Evolutionary conservation across 2,329 filamentous ascomycete genomes (phyloP).

Genomic region (Thermochaetoides dissita): DNA sequence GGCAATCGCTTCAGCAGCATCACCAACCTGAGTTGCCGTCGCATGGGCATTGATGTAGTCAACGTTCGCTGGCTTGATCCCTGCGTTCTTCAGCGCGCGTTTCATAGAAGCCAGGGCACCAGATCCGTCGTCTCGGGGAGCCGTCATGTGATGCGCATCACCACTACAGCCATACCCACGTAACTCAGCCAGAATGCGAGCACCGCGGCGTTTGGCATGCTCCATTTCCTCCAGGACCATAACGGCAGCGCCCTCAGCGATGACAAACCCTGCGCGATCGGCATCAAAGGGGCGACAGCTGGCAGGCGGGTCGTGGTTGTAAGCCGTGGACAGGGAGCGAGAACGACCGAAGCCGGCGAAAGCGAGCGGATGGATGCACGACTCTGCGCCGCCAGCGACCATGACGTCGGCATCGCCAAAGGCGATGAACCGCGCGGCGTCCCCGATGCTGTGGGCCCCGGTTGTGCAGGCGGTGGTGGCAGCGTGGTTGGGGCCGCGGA

Average conservation of each 20-base stretch:
- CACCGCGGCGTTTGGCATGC: slow-evolving; percentile 67
- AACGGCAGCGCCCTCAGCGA: slow-evolving; percentile 82
- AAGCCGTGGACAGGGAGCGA: slow-evolving; percentile 68
- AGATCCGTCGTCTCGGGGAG: slow-evolving; percentile 66
- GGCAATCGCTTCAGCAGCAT: slow-evolving; percentile 74
- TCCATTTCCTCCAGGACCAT: slow-evolving; percentile 79
- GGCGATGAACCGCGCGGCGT: slow-evolving; percentile 85
- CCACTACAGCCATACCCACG: slow-evolving; percentile 80
- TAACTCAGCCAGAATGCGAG: slow-evolving; percentile 76
- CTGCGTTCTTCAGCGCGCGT: slow-evolving; percentile 60
- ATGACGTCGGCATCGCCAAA: slow-evolving; percentile 87
- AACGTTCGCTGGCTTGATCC: slow-evolving; percentile 53
- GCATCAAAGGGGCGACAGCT: slow-evolving; percentile 82
- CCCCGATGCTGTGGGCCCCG: slow-evolving; percentile 84
- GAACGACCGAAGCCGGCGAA: slow-evolving; percentile 85
- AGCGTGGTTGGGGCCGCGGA: slow-evolving; percentile 83
- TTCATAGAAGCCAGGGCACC: slow-evolving; percentile 80
- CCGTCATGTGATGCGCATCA: slow-evolving; percentile 88
- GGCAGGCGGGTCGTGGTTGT: slow-evolving; percentile 55
- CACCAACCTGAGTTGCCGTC: slow-evolving; percentile 73
- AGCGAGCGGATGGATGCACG: slow-evolving; percentile 87
- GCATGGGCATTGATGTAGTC: slow-evolving; percentile 96
- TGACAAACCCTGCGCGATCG: slow-evolving; percentile 71
- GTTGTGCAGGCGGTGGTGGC: slow-evolving; percentile 93
- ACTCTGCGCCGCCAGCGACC: slow-evolving; percentile 89